Conservation (phyloP, 768 basidiomycete species). For the Lactarius indigo region DNA sequence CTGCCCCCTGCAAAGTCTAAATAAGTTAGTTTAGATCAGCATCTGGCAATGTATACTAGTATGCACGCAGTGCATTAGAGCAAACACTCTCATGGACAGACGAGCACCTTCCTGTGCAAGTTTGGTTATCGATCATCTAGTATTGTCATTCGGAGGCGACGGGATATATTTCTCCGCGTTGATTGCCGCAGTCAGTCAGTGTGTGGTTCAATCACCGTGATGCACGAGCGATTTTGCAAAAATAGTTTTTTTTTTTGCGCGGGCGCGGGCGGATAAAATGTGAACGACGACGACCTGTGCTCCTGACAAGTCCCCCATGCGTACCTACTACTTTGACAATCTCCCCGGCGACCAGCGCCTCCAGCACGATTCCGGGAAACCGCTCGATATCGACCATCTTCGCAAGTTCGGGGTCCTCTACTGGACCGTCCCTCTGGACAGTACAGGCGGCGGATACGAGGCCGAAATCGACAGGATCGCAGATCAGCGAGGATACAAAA, state of each 20-base stretch:
- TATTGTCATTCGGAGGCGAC: neutral
- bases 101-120: no score
- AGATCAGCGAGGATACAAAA: slow-evolving; percentile 71
- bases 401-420: slow-evolving; percentile 57
- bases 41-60: no score
- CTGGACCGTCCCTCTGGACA: slow-evolving; percentile 62
- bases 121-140: neutral
- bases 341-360: slow-evolving; percentile 78
- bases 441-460: slow-evolving; percentile 41
- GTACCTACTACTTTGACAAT: slow-evolving; percentile 71
- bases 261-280: no score
- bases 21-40: no score
- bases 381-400: slow-evolving; percentile 50
- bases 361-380: slow-evolving; percentile 66
- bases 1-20: no score
- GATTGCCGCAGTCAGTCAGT: no score
- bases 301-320: slow-evolving; percentile 41
- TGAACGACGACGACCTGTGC: no score
- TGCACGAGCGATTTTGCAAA: no score
- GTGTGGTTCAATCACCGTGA: no score
- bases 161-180: no score
- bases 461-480: slow-evolving; percentile 59
- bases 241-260: no score
- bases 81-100: neutral
- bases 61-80: neutral